Conservation (phyloP, 1,284 basidiomycete species). For the Vanrija sp. region DNA sequence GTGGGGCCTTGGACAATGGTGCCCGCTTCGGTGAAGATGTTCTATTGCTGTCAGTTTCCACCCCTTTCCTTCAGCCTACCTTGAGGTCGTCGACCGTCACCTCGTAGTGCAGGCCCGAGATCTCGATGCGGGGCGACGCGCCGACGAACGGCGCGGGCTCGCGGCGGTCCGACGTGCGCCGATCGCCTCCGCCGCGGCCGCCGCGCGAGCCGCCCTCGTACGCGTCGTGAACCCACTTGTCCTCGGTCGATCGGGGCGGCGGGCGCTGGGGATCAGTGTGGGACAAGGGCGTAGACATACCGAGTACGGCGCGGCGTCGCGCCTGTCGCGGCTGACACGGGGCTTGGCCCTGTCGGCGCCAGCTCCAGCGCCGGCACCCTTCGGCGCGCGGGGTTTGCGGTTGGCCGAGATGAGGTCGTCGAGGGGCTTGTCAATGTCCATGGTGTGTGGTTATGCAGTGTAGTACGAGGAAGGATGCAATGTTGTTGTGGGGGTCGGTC, state of each 20-base stretch:
- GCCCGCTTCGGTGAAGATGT: conserved; percentile 88
- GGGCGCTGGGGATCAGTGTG: conserved; percentile 36
- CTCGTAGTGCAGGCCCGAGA: conserved; percentile 91
- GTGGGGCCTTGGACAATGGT: conserved; percentile 84
- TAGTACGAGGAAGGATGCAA: neutral
- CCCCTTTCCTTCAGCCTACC: conserved; percentile 56
- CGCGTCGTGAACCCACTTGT: conserved; percentile 49
- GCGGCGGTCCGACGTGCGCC: too few relatives aligned
- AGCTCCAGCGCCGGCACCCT: neutral
- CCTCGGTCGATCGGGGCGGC: conserved; percentile 42
- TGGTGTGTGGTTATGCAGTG: conserved; percentile 13
- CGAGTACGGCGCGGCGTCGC: conserved; percentile 33
- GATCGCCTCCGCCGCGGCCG: neutral
- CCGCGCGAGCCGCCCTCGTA: conserved; percentile 19
- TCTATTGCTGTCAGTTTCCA: conserved; percentile 50
- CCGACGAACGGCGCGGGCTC: conserved; percentile 27
- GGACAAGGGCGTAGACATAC: conserved; percentile 19
- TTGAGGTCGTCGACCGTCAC: conserved; percentile 81
- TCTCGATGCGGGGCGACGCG: conserved; percentile 64
- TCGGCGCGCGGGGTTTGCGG: conserved; percentile 18
- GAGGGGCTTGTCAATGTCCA: conserved; percentile 48
- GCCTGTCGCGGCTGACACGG: conserved; percentile 16
- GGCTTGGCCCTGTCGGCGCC: conserved; percentile 18
- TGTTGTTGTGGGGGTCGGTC: neutral
- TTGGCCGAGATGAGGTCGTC: conserved; percentile 42